Evolutionary conservation across 257 asterid species (phyloP).

Genomic region (Solanum dulcamara): DNA sequence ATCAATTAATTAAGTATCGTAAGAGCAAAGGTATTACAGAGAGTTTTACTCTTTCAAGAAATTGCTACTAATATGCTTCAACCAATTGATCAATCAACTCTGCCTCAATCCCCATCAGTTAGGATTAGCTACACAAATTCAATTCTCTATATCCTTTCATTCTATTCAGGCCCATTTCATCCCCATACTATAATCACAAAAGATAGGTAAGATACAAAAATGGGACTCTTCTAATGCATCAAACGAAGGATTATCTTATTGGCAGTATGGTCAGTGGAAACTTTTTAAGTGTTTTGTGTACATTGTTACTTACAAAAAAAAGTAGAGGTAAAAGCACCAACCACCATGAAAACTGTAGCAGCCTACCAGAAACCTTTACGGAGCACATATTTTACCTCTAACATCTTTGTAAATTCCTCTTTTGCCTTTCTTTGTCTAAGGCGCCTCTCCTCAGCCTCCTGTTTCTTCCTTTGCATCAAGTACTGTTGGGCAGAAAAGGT

Average conservation of each 20-base stretch:
- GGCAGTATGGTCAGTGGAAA: background rate
- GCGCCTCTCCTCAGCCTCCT: conserved; percentile 97
- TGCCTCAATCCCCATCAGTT: background rate
- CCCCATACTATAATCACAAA: background rate
- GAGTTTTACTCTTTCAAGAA: background rate
- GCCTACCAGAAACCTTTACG: background rate
- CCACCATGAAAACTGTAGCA: background rate
- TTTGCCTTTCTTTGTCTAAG: conserved; percentile 85
- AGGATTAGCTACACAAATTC: background rate
- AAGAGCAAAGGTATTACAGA: background rate
- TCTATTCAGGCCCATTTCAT: background rate
- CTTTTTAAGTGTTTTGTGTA: background rate
- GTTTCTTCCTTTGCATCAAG: conserved; percentile 90
- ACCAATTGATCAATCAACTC: background rate
- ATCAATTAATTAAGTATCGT: background rate
- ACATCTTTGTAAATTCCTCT: conserved; percentile 85
- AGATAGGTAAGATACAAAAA: background rate
- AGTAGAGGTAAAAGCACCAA: background rate
- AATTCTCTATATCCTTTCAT: background rate
- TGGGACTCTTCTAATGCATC: background rate
- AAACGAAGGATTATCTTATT: background rate
- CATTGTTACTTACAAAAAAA: background rate
- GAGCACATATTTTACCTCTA: conserved; percentile 62
- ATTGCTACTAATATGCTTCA: background rate
- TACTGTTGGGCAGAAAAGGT: conserved; percentile 30